Base-by-base conservation (phyloP, 257 asterid species). In the Gynochthodes officinalis region DNA sequence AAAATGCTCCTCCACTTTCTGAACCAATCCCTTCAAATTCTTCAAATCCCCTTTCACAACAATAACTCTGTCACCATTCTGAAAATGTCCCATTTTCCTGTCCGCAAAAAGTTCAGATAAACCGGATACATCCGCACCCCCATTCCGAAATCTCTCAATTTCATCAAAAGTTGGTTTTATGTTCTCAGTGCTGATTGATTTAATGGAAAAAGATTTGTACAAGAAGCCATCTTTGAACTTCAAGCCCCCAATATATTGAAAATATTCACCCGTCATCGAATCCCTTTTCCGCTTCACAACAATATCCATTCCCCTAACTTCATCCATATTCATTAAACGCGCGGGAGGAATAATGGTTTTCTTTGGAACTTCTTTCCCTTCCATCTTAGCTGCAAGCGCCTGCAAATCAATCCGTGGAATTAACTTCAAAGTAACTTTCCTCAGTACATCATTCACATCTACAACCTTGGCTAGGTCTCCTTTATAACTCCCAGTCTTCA, bases 391-490 rank as follows among this genome's bases (percentile, higher is more conserved):
- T 37, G 98, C 91, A 67, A 95, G 82, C 28, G 95, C 97, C 80
- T 89, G 97, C 83, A 95, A 76, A 87, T 95, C 99, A 72, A 95
- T 78, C 85, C 97, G 87, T 18, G 99, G 99, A 79, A 95, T 87
- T 79, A 92, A 79, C 79, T 95, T 95, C 75, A 91, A 91, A 0
- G 96, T 90, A 25, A 95, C 96, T 80, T 89, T 85, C 87, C 82
- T 98, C 64, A 89, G 88, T 74, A 91, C 99, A 67, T 92, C 86
- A 85, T 95, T 97, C 69, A 95, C 97, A 73, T 95, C 96, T 35
- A 88, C 96, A 75, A 95, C 96, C 99, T 91, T 85, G 0, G 97
- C 99, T 65, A 95, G 97, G 82, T 95, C 99, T 59, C 98, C 97
- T 80, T 94, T 94, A 75, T 94, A 94, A 54, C 88, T 86, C 71